Evolutionary conservation across 2,329 filamentous ascomycete genomes (phyloP).

Genomic region (Tricladium varicosporioides): DNA sequence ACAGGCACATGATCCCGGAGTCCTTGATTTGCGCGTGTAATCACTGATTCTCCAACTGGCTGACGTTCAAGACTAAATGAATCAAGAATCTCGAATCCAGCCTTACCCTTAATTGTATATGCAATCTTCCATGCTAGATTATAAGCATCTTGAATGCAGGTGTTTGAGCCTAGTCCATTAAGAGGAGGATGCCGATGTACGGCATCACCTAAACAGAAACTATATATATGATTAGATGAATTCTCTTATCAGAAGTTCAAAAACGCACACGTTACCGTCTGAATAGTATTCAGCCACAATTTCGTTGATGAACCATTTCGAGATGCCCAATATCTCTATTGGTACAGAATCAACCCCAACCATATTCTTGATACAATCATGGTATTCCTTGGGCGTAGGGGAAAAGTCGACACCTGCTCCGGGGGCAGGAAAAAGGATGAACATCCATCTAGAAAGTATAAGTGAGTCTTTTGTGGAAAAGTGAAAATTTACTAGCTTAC

Average conservation of each 20-base stretch:
- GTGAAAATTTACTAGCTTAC: constrained; percentile 15
- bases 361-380: constrained; percentile 44
- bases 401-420: constrained; percentile 38
- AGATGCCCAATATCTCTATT: constrained; percentile 50
- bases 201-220: constrained; percentile 55
- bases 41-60: constrained; percentile 45
- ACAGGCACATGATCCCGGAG: constrained; percentile 49
- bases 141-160: constrained; percentile 55
- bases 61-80: constrained; percentile 47
- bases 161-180: constrained; percentile 57
- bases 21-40: constrained; percentile 56
- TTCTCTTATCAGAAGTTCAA: neutral
- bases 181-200: constrained; percentile 57
- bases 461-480: neutral
- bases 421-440: constrained; percentile 48
- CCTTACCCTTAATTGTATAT: constrained; percentile 43
- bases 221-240: constrained; percentile 6
- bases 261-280: constrained; percentile 30
- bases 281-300: constrained; percentile 55
- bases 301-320: constrained; percentile 62
- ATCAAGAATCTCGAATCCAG: constrained; percentile 39
- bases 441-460: constrained; percentile 47
- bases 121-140: constrained; percentile 56
- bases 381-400: constrained; percentile 47
- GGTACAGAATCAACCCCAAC: constrained; percentile 54